Conservation (phyloP, 2,329 filamentous ascomycete species). For the Ceratocystiopsis minuta region DNA sequence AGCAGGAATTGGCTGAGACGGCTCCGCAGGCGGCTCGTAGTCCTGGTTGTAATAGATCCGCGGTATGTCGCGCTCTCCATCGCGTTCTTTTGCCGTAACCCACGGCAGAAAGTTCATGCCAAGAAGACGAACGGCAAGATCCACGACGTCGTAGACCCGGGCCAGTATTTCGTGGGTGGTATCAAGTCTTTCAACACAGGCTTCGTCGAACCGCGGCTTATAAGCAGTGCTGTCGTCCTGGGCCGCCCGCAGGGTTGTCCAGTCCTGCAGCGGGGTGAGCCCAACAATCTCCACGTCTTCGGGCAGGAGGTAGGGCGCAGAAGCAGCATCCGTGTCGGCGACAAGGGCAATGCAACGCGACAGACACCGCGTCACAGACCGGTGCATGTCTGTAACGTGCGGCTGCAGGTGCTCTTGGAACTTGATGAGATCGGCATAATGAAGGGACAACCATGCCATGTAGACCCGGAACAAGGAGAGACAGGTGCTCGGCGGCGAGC, state of each 20-base stretch:
- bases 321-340: constrained; percentile 19
- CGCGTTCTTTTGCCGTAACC: neutral
- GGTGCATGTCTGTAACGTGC: constrained; percentile 27
- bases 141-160: constrained; percentile 10
- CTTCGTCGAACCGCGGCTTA: constrained; percentile 9
- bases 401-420: constrained; percentile 26
- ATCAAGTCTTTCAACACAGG: constrained; percentile 3
- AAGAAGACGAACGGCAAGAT: constrained; percentile 8
- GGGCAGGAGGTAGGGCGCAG: constrained; percentile 28
- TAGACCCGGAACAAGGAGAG: constrained; percentile 35
- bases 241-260: constrained; percentile 4
- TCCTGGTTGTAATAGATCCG: constrained; percentile 7
- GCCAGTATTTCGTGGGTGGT: constrained; percentile 7
- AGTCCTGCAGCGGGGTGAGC: constrained; percentile 21
- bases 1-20: no score
- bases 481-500: constrained; percentile 21
- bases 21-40: neutral
- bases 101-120: constrained; percentile 7
- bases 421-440: constrained; percentile 26
- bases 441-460: constrained; percentile 33
- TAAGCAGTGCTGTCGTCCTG: neutral
- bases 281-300: constrained; percentile 32
- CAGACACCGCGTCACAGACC: constrained; percentile 26
- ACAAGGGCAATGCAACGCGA: constrained; percentile 31
- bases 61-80: constrained; percentile 3